Evolutionary conservation across 371 early-diverging fungal genomes (phyloP), one percentile per base, ranked within the genome.

Genomic region (Mortierella sp.): DNA sequence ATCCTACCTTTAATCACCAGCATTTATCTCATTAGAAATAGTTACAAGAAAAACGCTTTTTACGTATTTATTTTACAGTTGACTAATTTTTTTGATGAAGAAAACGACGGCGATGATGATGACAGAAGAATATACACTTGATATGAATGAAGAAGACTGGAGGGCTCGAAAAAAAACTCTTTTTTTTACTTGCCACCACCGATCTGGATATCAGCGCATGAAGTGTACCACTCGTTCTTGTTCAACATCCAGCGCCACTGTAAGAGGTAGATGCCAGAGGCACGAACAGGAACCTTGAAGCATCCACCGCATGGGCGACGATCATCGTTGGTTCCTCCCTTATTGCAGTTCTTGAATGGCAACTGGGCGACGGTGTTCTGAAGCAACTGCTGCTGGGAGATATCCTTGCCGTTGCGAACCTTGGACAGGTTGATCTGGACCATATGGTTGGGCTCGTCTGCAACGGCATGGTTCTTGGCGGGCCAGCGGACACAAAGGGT

Each of bases 241-340:
- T 77, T 72, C 63, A 77, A 52, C 65, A 60, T 55, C 77, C 77
- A 77, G 59, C 77, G 68, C 77, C 77, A 72, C 65, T 77, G 77
- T 26, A 77, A 43, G 22, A 72, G 54, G 54, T 77, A 77, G 47
- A 20, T 54, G 22, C 77, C 77, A 14, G 68, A 26, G 11, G 68
- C 52, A 10, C 68, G 60, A 18, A n/a, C 30, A 20, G 77, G 77
- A 4, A 77, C 72, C 51, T 64, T 55, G 64, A 77, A 77, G 69
- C 77, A 77, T 1, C 77, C 77, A 30, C 77, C 77, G 55, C 77
- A 77, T 16, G 77, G 52, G 5, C 68, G 68, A 32, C 57, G 49
- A 52, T 55, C 55, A 11, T 55, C 22, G 11, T 52, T 55, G 28
- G 12, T 28, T 24, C 14, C 55, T 1, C 47, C 62, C 18, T 30